A percentile compares a stretch with the other conserved stretches of the same genome.
phyloP scores from a whole-genome alignment of 768 basidiomycete species.

The Trametes maxima region DNA sequence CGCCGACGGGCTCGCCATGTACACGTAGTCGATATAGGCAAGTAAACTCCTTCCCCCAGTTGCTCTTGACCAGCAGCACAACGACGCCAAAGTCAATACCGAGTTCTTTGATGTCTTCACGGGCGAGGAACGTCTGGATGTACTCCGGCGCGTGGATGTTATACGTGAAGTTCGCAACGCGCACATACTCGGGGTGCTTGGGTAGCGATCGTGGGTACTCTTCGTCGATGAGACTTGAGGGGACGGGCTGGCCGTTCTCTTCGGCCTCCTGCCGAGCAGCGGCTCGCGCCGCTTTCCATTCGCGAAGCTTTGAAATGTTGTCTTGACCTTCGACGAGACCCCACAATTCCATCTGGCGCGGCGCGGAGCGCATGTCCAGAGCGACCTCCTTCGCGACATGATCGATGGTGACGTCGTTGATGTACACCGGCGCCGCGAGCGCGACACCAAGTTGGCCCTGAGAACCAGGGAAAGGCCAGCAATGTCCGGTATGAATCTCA shows the following conservation, averaged over 20 bases:
- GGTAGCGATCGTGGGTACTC: slow-evolving; percentile 36
- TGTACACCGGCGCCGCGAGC: slow-evolving; percentile 62
- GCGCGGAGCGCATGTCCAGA: slow-evolving; percentile 79
- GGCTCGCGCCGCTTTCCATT: slow-evolving; percentile 53
- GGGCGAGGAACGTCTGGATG: slow-evolving; percentile 54
- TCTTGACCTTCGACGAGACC: slow-evolving; percentile 80
- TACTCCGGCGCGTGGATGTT: slow-evolving; percentile 43
- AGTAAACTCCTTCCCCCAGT: slow-evolving; percentile 88
- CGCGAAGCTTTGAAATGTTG: slow-evolving; percentile 61
- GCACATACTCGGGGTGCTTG: slow-evolving; percentile 36
- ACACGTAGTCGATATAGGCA: slow-evolving; percentile 89
- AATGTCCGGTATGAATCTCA: slow-evolving; percentile 79
- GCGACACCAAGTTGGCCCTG: slow-evolving; percentile 83
- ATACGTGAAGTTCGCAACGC: slow-evolving; percentile 51
- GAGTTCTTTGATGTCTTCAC: slow-evolving; percentile 60
- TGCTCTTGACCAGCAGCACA: slow-evolving; percentile 74
- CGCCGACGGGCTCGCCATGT: slow-evolving; percentile 62
- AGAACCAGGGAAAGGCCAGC: slow-evolving; percentile 89
- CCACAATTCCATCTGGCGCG: slow-evolving; percentile 90
- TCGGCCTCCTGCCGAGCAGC: slow-evolving; percentile 29
- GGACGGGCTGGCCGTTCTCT: slow-evolving; percentile 7
- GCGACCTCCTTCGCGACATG: slow-evolving; percentile 85
- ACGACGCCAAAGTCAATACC: slow-evolving; percentile 86
- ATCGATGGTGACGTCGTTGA: slow-evolving; percentile 78
- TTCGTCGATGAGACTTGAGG: slow-evolving; percentile 19